A percentile compares a stretch with the other conserved stretches of the same genome.
These are phyloP conservation scores for Monosporozyma yasuniensis DNA, from an alignment of 805 yeast species.

Conservation along the genomic window DNA sequence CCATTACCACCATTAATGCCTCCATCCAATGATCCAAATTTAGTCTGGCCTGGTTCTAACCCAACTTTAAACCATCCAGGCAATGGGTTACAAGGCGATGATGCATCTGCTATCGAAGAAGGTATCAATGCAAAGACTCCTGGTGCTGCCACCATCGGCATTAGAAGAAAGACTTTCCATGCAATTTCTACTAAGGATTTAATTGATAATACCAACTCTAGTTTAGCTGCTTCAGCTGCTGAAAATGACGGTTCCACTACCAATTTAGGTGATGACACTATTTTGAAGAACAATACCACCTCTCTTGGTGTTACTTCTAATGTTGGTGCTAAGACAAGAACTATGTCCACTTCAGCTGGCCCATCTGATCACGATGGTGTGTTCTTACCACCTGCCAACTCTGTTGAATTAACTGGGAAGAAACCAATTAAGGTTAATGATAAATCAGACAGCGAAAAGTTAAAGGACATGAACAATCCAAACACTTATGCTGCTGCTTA, in stretches of 20 bases:
- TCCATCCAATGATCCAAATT: not conserved
- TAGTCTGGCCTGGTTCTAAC: constrained; percentile 14
- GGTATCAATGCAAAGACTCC: constrained; percentile 6
- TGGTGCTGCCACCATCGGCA: constrained; percentile 10
- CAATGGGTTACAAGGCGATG: constrained; percentile 5
- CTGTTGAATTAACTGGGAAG: not conserved
- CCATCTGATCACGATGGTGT: constrained; percentile 13
- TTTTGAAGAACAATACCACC: not conserved
- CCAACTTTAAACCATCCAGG: constrained; percentile 3
- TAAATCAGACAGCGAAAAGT: constrained; percentile 1
- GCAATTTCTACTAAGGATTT: constrained; percentile 22
- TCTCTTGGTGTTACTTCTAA: constrained; percentile 6
- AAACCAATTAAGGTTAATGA: constrained; percentile 11
- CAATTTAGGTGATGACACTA: not conserved
- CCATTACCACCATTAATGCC: constrained; percentile 5
- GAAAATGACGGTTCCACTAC: constrained; percentile 1
- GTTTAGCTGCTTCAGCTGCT: not conserved
- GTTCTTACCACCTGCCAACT: constrained; percentile 5
- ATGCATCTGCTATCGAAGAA: constrained; percentile 10
- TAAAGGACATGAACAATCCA: constrained; percentile 8
- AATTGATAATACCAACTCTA: constrained; percentile 5
- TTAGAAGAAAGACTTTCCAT: constrained; percentile 31
- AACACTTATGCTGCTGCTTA: constrained; percentile 26
- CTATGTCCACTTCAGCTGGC: constrained; percentile 23
- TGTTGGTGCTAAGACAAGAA: constrained; percentile 15